Base-by-base conservation (phyloP, 257 asterid species). In the Anisodus tanguticus region DNA sequence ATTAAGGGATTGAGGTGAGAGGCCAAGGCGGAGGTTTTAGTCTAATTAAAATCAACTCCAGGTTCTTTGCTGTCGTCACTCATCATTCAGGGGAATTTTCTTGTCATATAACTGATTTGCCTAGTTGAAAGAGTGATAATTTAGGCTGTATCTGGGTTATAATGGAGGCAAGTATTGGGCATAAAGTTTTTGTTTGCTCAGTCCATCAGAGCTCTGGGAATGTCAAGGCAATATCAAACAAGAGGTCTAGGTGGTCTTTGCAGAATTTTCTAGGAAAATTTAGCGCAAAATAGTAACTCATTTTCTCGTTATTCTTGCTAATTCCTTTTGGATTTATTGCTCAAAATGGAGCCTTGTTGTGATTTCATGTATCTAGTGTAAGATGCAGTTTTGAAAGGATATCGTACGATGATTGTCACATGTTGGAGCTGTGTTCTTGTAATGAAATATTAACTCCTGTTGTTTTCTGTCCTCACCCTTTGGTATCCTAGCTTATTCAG, bases 201-300 rank as follows among this genome's bases (percentile, higher is more conserved):
- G 43, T 49, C 62, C 19, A 74, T 74, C 81, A 74, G 62, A 74
- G 19, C 62, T 22, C 12, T 19, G 62, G 45, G 60, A 74, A 49
- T 49, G 62, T 22, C 1, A 26, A 51, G 26, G 43, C 62, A 53
- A 53, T 53, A 77, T 51, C 8, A 53, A 22, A 12, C 13, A 3
- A 2, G 63, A 76, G 81, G 63, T 76, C 26, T 53, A 76, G 64
- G 47, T 76, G 47, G 43, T 51, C 47, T 51, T 76, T 76, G 62
- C 7, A 51, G 22, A 51, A 76, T 11, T 51, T 76, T 51, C 45
- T 51, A 7, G 43, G 45, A 22, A 51, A 70, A 39, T 45, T 13
- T 26, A 15, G 64, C n/a, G 8, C 8, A 9, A 77, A 51, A 51
- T 53, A 13, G 81, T 53, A 11, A 12, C 60, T 26, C 13, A 17